These are phyloP conservation scores for Scheffersomyces illinoinensis DNA, from an alignment of 1,139 yeast species.

Conservation along the genomic window DNA sequence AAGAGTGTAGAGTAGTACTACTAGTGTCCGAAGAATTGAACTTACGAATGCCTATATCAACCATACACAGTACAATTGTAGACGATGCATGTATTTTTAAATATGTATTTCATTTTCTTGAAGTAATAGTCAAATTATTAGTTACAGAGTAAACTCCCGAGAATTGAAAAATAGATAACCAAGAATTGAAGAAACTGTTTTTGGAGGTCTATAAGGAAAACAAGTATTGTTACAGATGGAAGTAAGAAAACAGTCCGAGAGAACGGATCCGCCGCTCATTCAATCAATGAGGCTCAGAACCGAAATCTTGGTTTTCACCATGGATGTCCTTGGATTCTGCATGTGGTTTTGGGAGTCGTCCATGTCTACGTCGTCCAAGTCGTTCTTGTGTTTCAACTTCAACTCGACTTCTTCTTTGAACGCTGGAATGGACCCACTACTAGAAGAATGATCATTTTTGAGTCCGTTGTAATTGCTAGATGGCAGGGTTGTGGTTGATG, in stretches of 20 bases:
- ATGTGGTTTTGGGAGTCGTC: slow-evolving; percentile 6
- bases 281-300: slow-evolving; percentile 31
- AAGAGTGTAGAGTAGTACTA: no score
- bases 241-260: not conserved
- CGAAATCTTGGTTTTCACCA: slow-evolving; percentile 21
- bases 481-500: slow-evolving; percentile 8
- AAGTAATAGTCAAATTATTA: not conserved
- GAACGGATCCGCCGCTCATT: not conserved
- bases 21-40: no score
- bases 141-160: not conserved
- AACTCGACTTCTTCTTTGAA: slow-evolving; percentile 7
- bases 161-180: not conserved
- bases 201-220: not conserved
- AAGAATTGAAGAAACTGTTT: not conserved
- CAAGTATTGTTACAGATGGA: not conserved
- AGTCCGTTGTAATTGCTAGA: slow-evolving; percentile 6
- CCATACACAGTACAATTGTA: no score
- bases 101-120: not conserved
- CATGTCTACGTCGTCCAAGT: slow-evolving; percentile 3
- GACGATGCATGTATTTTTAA: not conserved
- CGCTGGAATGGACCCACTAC: slow-evolving; percentile 1
- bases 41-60: not conserved
- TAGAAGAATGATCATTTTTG: slow-evolving; percentile 2
- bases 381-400: slow-evolving; percentile 1
- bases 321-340: not conserved